phyloP scores from a whole-genome alignment of 176 grass and related monocot species.

The Cenchrus purpureus region DNA sequence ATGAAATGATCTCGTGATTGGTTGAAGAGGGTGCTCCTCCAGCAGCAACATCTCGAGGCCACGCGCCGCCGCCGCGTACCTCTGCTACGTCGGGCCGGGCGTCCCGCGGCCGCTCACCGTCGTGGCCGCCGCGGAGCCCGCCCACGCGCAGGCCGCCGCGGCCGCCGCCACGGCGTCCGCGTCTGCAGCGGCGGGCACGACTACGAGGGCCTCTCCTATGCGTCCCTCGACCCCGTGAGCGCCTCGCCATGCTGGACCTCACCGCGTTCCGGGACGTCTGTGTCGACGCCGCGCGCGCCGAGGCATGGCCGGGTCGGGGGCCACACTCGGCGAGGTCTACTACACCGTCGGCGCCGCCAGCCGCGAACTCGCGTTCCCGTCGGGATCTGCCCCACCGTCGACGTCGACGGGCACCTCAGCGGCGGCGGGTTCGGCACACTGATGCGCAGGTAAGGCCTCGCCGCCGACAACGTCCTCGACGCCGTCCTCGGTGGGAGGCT shows the following conservation, averaged over 20 bases:
- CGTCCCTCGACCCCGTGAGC: conserved; percentile 30
- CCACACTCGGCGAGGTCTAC: conserved; percentile 60
- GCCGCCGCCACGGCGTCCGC: conserved; percentile 43
- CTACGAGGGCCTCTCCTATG: conserved; percentile 70
- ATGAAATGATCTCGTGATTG: no score
- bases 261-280: conserved; percentile 33
- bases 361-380: conserved; percentile 41
- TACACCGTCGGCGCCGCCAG: conserved; percentile 48
- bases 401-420: conserved; percentile 45
- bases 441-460: conserved; percentile 49
- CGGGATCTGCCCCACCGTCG: conserved; percentile 59
- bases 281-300: conserved; percentile 40
- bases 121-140: conserved; percentile 36
- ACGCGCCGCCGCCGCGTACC: neutral
- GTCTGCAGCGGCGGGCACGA: conserved; percentile 71
- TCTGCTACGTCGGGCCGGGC: conserved; percentile 23
- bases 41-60: no score
- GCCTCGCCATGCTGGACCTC: conserved; percentile 56
- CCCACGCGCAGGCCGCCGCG: conserved; percentile 56
- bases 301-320: conserved; percentile 58
- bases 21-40: no score
- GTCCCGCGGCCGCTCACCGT: conserved; percentile 43
- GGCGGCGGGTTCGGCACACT: conserved; percentile 50
- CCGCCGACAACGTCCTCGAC: conserved; percentile 52
- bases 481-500: conserved; percentile 43